Conservation (phyloP, 2,329 filamentous ascomycete species). For the Colletotrichum navitas region DNA sequence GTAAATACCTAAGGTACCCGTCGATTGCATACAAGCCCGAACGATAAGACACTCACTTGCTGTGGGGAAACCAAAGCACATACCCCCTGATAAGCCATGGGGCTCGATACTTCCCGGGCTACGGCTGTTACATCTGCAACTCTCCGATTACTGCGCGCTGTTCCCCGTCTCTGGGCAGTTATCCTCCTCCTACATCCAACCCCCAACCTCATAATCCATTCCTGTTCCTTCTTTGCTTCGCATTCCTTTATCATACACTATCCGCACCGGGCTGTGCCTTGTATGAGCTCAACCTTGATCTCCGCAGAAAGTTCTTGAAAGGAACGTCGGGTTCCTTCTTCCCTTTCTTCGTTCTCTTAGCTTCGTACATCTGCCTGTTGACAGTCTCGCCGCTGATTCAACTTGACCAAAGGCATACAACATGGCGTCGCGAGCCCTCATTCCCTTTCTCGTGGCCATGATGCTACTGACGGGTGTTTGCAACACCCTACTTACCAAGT, state of each 20-base stretch:
- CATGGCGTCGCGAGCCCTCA: constrained; percentile 79
- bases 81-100: constrained; percentile 7
- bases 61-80: neutral
- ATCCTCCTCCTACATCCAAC: neutral
- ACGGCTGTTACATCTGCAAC: neutral
- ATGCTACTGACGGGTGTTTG: constrained; percentile 97
- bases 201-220: neutral
- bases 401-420: constrained; percentile 36
- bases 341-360: neutral
- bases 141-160: neutral
- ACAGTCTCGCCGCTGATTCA: neutral
- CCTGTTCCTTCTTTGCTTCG: neutral
- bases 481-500: constrained; percentile 97
- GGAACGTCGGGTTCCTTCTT: neutral
- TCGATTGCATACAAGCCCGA: too few relatives aligned
- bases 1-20: neutral
- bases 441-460: constrained; percentile 92
- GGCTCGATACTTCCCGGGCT: constrained; percentile 6
- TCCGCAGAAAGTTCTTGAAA: neutral
- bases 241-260: neutral
- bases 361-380: neutral
- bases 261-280: neutral
- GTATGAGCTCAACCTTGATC: neutral
- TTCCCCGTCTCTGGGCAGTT: neutral
- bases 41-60: neutral